Base-by-base conservation (phyloP, 2,329 filamentous ascomycete species). In the Juglanconis juglandina region DNA sequence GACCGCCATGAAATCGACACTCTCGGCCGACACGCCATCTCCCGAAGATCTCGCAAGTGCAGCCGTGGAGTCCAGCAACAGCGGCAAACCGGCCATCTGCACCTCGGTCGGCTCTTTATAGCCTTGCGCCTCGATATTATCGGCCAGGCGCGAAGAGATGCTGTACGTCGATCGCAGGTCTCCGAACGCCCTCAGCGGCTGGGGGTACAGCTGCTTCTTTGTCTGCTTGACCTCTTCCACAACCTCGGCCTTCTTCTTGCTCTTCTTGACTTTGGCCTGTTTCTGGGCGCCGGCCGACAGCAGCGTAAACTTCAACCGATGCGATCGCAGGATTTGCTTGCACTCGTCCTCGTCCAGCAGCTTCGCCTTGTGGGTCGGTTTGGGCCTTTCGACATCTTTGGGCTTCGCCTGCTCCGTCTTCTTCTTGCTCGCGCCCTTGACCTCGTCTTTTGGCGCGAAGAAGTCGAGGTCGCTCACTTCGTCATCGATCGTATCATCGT, bases 51-150 rank as follows among this genome's bases (percentile, higher is more conserved):
- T 68, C n/a, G 70, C 62, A 35, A 86, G 74, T 0, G 83, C 83
- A 59, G 73, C 77, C 63, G 80, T 77, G 0, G 84, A 80, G 14
- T 80, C 75, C 35, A 98, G 77, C 41, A 98, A 77, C 50, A 98
- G 75, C 34, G 95, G 94, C 64, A 99, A 75, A 68, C 88, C 89
- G 3, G 86, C 93, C 74, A 98, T 84, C 72, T 99, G 95, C 11
- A 99, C 93, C 75, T 98, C 94, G 0, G 95, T 99, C 11, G 95
- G 95, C 59, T 92, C 79, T 41, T 83, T 86, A 71, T 96, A 99
- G 10, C 90, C 92, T 75, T 98, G 91, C n/a, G 85, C 82, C 13
- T 84, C 79, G 35, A 99, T 79, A 69, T 99, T 99, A 62, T 89
- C 85, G 2, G 87, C 86, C 49, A 99, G 75, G 47, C 87, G 82